phyloP scores from a whole-genome alignment of 176 grass and related monocot genomes.

The Lolium multiflorum region DNA sequence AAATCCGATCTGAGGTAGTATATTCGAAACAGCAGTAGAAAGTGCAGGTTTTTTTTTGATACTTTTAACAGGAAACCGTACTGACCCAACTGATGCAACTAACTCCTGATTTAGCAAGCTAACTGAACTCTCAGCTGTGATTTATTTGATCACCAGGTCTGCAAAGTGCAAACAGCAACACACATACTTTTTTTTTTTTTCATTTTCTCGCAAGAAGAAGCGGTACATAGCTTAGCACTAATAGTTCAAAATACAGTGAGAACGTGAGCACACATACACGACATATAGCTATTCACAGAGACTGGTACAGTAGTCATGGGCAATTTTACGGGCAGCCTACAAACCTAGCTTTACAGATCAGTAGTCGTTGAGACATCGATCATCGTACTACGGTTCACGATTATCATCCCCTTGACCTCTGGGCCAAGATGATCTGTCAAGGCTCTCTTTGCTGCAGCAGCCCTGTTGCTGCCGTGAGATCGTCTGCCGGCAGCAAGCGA shows the following conservation, averaged over 20 bases:
- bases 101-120: not conserved
- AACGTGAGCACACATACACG: conserved; percentile 1
- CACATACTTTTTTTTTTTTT: not conserved
- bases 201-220: not conserved
- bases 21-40: not conserved
- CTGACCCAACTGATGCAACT: not conserved
- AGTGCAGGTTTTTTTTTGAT: not conserved
- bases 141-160: conserved; percentile 22
- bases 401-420: conserved; percentile 57
- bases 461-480: conserved; percentile 45
- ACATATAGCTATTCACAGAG: conserved; percentile 39
- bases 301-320: not conserved
- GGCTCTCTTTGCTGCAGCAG: conserved; percentile 63
- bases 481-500: conserved; percentile 51
- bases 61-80: not conserved
- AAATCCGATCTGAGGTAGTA: too few relatives aligned
- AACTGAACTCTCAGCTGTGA: not conserved
- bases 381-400: conserved; percentile 47
- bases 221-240: not conserved
- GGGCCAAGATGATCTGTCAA: conserved; percentile 56
- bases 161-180: conserved; percentile 35
- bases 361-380: conserved; percentile 63
- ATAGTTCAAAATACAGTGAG: conserved; percentile 25
- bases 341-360: conserved; percentile 36
- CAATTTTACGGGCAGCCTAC: conserved; percentile 3